Percentiles rank a stretch among this genome's conserved stretches.
These are phyloP conservation scores for Asparagopsis taxiformis DNA, from an alignment of 31 red algal genomes.

Conservation along the genomic window DNA sequence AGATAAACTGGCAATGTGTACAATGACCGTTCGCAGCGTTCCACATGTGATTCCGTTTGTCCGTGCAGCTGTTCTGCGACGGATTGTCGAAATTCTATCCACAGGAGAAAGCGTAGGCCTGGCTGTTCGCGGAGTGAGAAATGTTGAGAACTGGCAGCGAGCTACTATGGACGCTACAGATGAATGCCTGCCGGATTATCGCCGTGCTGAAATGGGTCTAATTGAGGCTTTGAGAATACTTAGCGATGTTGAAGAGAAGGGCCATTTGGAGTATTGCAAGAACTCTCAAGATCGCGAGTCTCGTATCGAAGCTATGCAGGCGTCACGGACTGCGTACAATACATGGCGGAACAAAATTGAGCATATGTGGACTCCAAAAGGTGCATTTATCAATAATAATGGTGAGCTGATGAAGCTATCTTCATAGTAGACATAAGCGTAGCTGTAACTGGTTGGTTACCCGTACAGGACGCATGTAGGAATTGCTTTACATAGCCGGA, in stretches of 20 bases:
- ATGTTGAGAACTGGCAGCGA: conserved; percentile 5
- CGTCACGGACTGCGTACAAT: neutral
- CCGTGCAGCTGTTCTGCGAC: conserved; percentile 13
- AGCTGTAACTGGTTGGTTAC: too few relatives aligned
- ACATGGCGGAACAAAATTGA: conserved; percentile 14
- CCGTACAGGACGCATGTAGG: too few relatives aligned
- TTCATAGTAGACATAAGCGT: neutral
- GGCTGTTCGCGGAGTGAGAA: neutral
- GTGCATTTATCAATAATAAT: neutral
- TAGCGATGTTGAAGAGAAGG: neutral
- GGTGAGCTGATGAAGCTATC: neutral
- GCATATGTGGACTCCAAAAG: conserved; percentile 1
- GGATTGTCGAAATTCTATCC: neutral
- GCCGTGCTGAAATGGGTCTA: neutral
- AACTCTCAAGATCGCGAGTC: neutral
- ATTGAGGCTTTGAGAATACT: conserved; percentile 5
- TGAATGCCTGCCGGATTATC: conserved; percentile 6
- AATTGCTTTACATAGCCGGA: too few relatives aligned
- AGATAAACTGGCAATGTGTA: neutral
- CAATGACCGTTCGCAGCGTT: conserved; percentile 1
- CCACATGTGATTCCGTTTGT: conserved; percentile 33
- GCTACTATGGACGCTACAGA: conserved; percentile 1
- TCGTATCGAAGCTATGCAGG: neutral
- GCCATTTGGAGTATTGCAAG: neutral
- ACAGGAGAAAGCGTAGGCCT: too few relatives aligned